Base-by-base conservation (phyloP, 805 yeast genomes). In the Clavispora carvajalis region DNA sequence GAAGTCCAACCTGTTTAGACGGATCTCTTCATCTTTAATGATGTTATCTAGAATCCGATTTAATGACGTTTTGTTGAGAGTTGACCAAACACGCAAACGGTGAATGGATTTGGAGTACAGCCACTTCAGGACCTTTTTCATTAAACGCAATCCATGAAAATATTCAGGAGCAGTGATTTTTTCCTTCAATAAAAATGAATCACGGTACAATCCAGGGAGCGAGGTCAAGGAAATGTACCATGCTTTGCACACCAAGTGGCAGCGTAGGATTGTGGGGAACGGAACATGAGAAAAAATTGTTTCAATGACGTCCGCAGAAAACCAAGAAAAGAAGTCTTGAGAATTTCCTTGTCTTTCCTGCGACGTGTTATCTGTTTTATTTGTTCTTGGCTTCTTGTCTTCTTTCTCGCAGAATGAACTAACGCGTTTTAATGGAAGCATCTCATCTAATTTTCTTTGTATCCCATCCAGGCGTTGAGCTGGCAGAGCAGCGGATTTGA, bases 301-400 rank as follows among this genome's bases (percentile, higher is more conserved):
- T 22, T 54, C 58, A 4, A 67, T 47, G 3, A 67, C 34, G 25
- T 69, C 73, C 2, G 39, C 23, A 0, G 69, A 65, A 2, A 68
- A 45, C n/a, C 43, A 39, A 1, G 19, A 23, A 30, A 68, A 48
- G 2, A 65, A 63, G 13, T 33, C 16, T 21, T 18, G 23, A 7
- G 22, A 2, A 12, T 25, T 25, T 25, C 4, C n/a, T 15, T 5
- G 29, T n/a, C 29, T 13, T n/a, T n/a, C n/a, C n/a, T n/a, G n/a
- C n/a, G n/a, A n/a, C n/a, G n/a, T n/a, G n/a, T n/a, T n/a, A n/a
- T n/a, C n/a, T n/a, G n/a, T n/a, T 25, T 25, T 25, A 2, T n/a
- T 15, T 5, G 29, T n/a, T 16, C 18, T n/a, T n/a, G 9, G 18
- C 16, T 28, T 28, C 18, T 15, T 15, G 4, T 28, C 19, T 15